Conservation (phyloP, 2,329 filamentous ascomycete genomes). For the Fusarium mangiferae region DNA sequence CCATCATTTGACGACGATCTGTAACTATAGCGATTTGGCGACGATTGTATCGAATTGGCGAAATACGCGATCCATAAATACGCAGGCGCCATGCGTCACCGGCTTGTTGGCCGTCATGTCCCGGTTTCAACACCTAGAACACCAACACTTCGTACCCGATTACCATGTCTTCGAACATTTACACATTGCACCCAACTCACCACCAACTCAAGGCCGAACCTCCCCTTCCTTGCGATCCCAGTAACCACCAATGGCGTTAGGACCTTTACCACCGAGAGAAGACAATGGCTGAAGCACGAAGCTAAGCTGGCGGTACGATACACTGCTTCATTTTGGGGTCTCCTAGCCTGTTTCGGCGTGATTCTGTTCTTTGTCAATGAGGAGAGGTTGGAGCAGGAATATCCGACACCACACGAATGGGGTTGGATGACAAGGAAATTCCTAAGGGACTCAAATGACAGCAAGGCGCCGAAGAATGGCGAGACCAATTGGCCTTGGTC, state of each 20-base stretch:
- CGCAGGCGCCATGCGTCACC: slow-evolving; percentile 51
- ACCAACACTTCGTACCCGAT: slow-evolving; percentile 25
- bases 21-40: not conserved
- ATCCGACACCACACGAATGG: slow-evolving; percentile 89
- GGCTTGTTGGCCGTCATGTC: slow-evolving; percentile 49
- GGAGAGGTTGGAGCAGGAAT: slow-evolving; percentile 78
- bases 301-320: slow-evolving; percentile 76
- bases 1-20: not conserved
- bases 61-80: not conserved
- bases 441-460: slow-evolving; percentile 71
- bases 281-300: slow-evolving; percentile 75
- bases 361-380: slow-evolving; percentile 75
- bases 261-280: slow-evolving; percentile 82
- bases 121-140: slow-evolving; percentile 27
- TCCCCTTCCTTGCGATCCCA: slow-evolving; percentile 62
- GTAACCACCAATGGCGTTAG: slow-evolving; percentile 66
- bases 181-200: slow-evolving; percentile 44
- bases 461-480: slow-evolving; percentile 63
- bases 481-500: slow-evolving; percentile 75
- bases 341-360: slow-evolving; percentile 67
- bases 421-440: slow-evolving; percentile 73
- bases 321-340: slow-evolving; percentile 72
- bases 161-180: slow-evolving; percentile 43
- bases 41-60: not conserved
- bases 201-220: slow-evolving; percentile 48